Evolutionary conservation across 2,329 filamentous ascomycete genomes (phyloP).

Genomic region (Ophiostoma pallidulum): DNA sequence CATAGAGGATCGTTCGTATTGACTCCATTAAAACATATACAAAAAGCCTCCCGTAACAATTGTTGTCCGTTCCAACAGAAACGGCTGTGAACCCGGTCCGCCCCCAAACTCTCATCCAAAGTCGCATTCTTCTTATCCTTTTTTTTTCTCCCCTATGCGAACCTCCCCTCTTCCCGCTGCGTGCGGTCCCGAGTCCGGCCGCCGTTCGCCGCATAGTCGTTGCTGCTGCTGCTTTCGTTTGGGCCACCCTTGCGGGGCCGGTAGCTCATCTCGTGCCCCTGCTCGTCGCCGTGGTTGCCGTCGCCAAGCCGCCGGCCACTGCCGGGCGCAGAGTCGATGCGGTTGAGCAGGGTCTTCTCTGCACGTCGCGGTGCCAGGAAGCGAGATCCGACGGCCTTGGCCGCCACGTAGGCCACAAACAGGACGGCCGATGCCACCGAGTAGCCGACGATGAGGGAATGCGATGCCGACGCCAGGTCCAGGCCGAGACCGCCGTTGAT

Average conservation of each 20-base stretch:
- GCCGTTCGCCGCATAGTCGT: not conserved
- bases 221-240: too few relatives aligned
- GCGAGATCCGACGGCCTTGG: slow-evolving; percentile 19
- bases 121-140: too few relatives aligned
- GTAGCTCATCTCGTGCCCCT: too few relatives aligned
- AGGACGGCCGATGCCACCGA: slow-evolving; percentile 44
- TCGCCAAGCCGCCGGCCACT: too few relatives aligned
- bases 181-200: not conserved
- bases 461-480: slow-evolving; percentile 33
- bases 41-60: too few relatives aligned
- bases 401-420: slow-evolving; percentile 33
- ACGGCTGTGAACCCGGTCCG: too few relatives aligned
- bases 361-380: not conserved
- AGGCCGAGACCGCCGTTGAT: slow-evolving; percentile 57
- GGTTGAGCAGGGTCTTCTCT: not conserved
- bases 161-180: not conserved
- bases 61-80: not conserved
- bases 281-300: too few relatives aligned
- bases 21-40: not conserved
- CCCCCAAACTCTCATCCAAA: too few relatives aligned
- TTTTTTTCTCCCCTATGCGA: not conserved
- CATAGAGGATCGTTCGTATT: too few relatives aligned
- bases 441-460: slow-evolving; percentile 42
- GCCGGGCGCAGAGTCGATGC: too few relatives aligned
- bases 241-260: too few relatives aligned